Evolutionary conservation across 345 rosid species (phyloP), one percentile per base, ranked within the genome.

Genomic region (Eucalyptus erythrocorys): DNA sequence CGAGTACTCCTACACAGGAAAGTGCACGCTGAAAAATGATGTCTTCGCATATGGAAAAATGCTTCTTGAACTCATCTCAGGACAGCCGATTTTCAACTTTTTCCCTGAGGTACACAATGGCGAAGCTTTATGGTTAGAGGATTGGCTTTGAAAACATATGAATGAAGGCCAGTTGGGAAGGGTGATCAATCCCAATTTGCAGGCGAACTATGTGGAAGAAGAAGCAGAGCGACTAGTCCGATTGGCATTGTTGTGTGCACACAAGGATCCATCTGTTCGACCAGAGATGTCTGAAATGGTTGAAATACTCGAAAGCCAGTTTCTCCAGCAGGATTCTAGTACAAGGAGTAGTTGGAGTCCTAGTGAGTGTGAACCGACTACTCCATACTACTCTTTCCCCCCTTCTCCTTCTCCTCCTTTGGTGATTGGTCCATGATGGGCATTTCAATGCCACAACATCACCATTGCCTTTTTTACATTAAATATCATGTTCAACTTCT

Each of bases 51-150:
- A 16, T 5, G 80, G 80, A 43, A 66, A 8, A 7, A 66, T 66
- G 76, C 76, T 66, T 66, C 76, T 66, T 6, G 3, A 66, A 34
- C 37, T 66, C 21, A 66, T 66, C 76, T n/a, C 21, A 0, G 40
- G 40, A 66, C 21, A 30, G 22, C 16, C 21, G 1, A n/a, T n/a
- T 51, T 17, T 51, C 0, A 1, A 51, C 2, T 0, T 51, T 19
- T 51, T 51, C 55, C 55, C 24, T 51, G 2, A 51, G 55, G 24
- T 19, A 51, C 55, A 51, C 4, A 51, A 51, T 51, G 24, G 24
- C 24, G 10, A 51, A 51, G 55, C 24, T 51, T 51, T 3, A 19
- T 51, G 55, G 24, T 51, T 51, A 19, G 24, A 51, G 1, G 55
- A 51, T 51, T 51, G 55, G 24, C 9, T 19, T 51, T 17, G 24